Evolutionary conservation across 768 basidiomycete genomes (phyloP), one percentile per base, ranked within the genome.

Genomic region (Phanerodontia chrysosporium): DNA sequence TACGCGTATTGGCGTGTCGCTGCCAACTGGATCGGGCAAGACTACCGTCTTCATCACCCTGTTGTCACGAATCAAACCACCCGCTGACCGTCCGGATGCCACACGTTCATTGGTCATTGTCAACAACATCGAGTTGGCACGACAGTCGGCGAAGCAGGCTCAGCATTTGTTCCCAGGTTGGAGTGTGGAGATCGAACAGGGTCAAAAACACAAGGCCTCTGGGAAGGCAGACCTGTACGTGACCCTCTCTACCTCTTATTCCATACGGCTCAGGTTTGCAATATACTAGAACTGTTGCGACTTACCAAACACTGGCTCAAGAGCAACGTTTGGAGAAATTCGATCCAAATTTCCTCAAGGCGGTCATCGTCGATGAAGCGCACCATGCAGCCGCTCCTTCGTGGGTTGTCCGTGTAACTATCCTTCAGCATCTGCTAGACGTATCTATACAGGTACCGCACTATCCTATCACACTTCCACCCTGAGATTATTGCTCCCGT

Each of bases 301-400:
- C 93, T 3, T 93, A 91, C 67, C 93, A 97, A 71, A 96, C 91
- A 0, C 76, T 95, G 12, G 76, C 85, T 32, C 86, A 81, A 57
- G 70, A 78, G 4, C 73, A 80, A 9, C 80, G 92, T 21, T 68
- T 94, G 56, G 76, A 76, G 6, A 96, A 95, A 69, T 96, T 95
- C 69, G 77, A 86, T 66, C 87, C 89, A 2, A 66, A 71, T 10
- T 66, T 61, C 48, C 72, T 92, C 61, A 92, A 89, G 66, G 89
- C 87, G 16, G 77, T 97, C 59, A 85, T 96, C 46, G 78, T 97
- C 2, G 95, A 97, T 66, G 95, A 97, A 73, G 95, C 95, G 0
- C 96, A 98, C 69, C 96, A 98, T 72, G 90, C 95, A 28, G 95
- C 92, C 39, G 91, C 95, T 9, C 86, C 88, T 29, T 94, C 95